phyloP scores from a whole-genome alignment of 78 protist genomes.

The Dictyostelium discoideum region dicty_2.7 NC_007089.4:4593001-4593500 shows the following conservation, averaged over 20 bases:
- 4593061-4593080: conserved; percentile 37
- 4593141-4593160: conserved; percentile 56
- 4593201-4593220: conserved; percentile 54
- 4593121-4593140: conserved; percentile 29
- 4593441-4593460: conserved; percentile 64
- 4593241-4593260: conserved; percentile 33
- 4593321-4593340: conserved; percentile 43
- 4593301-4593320: conserved; percentile 31
- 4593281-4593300: conserved; percentile 37
- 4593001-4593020: background rate
- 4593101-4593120: conserved; percentile 49
- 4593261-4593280: conserved; percentile 40
- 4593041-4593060: conserved; percentile 22
- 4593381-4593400: conserved; percentile 49
- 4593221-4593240: conserved; percentile 46
- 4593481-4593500: conserved; percentile 47
- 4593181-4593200: conserved; percentile 39
- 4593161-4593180: conserved; percentile 80
- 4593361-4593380: conserved; percentile 25
- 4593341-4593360: conserved; percentile 34
- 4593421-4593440: conserved; percentile 49
- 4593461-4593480: conserved; percentile 65
- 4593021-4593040: conserved; percentile 52
- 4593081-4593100: conserved; percentile 67
- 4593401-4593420: conserved; percentile 25